These are phyloP conservation scores for Truncatella angustata DNA, from an alignment of 2,329 filamentous ascomycete genomes.

Conservation along the genomic window DNA sequence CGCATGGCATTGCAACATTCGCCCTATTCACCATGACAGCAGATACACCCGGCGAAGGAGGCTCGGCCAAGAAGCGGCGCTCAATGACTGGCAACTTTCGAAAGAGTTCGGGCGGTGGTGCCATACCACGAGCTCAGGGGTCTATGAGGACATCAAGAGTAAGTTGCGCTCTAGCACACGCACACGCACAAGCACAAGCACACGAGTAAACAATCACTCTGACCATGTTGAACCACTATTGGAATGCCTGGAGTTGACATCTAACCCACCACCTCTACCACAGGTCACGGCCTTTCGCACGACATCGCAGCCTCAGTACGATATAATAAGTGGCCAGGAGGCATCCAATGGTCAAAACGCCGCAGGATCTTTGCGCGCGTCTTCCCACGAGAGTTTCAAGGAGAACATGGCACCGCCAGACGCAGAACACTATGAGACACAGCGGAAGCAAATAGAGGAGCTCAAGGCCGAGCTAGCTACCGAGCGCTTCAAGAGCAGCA, in stretches of 20 bases:
- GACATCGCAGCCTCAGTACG: constrained; percentile 55
- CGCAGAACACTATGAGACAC: constrained; percentile 57
- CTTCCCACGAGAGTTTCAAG: constrained; percentile 58
- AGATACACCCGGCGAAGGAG: constrained; percentile 8
- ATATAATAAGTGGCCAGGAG: constrained; percentile 56
- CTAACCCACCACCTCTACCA: neutral
- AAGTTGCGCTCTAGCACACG: no score
- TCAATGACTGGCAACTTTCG: constrained; percentile 25
- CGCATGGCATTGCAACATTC: neutral
- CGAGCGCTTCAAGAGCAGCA: constrained; percentile 83
- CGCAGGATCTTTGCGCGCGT: constrained; percentile 38
- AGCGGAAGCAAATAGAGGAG: constrained; percentile 64
- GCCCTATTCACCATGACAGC: constrained; percentile 11
- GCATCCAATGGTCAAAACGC: constrained; percentile 29
- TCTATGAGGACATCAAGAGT: constrained; percentile 26
- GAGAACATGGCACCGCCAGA: constrained; percentile 59
- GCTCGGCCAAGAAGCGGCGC: constrained; percentile 9
- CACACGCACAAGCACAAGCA: neutral
- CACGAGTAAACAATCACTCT: constrained; percentile 7
- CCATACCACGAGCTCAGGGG: constrained; percentile 18
- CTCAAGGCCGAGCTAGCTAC: constrained; percentile 88
- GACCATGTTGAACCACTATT: no score
- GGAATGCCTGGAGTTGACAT: neutral
- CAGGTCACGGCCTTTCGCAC: constrained; percentile 48
- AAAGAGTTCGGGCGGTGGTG: constrained; percentile 23